A percentile compares a stretch with the other conserved stretches of the same genome.
phyloP scores from a whole-genome alignment of 2,329 filamentous ascomycete species.

The Claviceps sorghi region DNA sequence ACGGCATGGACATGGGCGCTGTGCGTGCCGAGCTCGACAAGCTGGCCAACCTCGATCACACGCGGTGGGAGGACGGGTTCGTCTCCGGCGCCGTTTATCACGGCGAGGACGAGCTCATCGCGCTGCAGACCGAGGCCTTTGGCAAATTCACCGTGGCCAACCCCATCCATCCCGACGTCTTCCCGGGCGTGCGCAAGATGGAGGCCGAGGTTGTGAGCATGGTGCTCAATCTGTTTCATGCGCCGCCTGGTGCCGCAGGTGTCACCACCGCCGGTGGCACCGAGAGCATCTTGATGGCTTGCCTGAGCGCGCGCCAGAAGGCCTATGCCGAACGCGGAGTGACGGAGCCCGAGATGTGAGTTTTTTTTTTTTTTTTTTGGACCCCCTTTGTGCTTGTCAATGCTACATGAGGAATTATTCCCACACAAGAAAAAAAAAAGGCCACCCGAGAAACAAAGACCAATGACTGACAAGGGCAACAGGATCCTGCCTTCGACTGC shows the following conservation, averaged over 20 bases:
- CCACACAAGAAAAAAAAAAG: neutral
- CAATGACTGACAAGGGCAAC: neutral
- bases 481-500: constrained; percentile 90
- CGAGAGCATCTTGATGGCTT: constrained; percentile 94
- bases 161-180: constrained; percentile 95
- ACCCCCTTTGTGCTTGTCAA: too few species aligned
- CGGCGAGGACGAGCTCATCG: constrained; percentile 66
- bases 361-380: neutral
- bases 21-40: constrained; percentile 66
- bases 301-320: constrained; percentile 78
- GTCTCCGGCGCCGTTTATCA: constrained; percentile 96
- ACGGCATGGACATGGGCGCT: constrained; percentile 68
- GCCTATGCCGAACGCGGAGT: constrained; percentile 73
- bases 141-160: constrained; percentile 90
- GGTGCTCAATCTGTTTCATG: constrained; percentile 82
- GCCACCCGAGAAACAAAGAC: neutral
- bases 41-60: constrained; percentile 79
- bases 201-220: constrained; percentile 96
- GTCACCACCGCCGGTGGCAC: constrained; percentile 88
- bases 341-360: constrained; percentile 86
- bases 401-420: too few species aligned
- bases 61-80: constrained; percentile 87
- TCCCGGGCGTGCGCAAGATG: constrained; percentile 97
- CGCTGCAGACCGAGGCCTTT: constrained; percentile 84
- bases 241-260: constrained; percentile 69